These are phyloP conservation scores for Tylopilus sp. DNA, from an alignment of 768 basidiomycete genomes.

Conservation along the genomic window DNA sequence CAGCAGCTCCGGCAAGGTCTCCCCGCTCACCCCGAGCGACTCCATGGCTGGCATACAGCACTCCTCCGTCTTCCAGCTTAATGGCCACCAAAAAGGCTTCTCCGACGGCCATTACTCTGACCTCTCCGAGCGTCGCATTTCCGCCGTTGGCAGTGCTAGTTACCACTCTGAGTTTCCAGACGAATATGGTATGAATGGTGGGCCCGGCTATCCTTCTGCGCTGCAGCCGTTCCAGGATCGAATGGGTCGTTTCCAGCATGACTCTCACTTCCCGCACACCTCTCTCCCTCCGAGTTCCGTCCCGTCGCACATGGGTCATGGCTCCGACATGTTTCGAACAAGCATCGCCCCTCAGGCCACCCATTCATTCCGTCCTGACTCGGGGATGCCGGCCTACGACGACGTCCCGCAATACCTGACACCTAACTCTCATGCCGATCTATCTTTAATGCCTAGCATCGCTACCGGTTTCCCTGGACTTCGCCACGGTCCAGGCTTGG, in stretches of 20 bases:
- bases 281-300: slow-evolving; percentile 38
- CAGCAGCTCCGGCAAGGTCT: slow-evolving; percentile 65
- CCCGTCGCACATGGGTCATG: slow-evolving; percentile 49
- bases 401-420: slow-evolving; percentile 58
- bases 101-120: slow-evolving; percentile 55
- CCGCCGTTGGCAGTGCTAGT: slow-evolving; percentile 40
- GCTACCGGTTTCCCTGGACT: slow-evolving; percentile 62
- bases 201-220: slow-evolving; percentile 45
- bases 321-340: slow-evolving; percentile 53
- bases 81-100: slow-evolving; percentile 51
- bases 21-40: slow-evolving; percentile 71
- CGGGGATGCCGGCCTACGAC: slow-evolving; percentile 49
- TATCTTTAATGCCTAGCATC: slow-evolving; percentile 59
- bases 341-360: slow-evolving; percentile 72
- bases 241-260: slow-evolving; percentile 51
- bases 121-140: slow-evolving; percentile 55
- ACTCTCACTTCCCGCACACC: slow-evolving; percentile 49
- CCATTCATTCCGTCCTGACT: slow-evolving; percentile 54
- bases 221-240: slow-evolving; percentile 62
- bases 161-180: slow-evolving; percentile 63
- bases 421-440: slow-evolving; percentile 49
- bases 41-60: slow-evolving; percentile 56
- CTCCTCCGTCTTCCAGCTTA: slow-evolving; percentile 47
- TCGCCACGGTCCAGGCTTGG: slow-evolving; percentile 57
- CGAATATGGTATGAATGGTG: slow-evolving; percentile 52